Conservation (phyloP, 2,329 filamentous ascomycete genomes). For the Penicillium digitatum region DNA sequence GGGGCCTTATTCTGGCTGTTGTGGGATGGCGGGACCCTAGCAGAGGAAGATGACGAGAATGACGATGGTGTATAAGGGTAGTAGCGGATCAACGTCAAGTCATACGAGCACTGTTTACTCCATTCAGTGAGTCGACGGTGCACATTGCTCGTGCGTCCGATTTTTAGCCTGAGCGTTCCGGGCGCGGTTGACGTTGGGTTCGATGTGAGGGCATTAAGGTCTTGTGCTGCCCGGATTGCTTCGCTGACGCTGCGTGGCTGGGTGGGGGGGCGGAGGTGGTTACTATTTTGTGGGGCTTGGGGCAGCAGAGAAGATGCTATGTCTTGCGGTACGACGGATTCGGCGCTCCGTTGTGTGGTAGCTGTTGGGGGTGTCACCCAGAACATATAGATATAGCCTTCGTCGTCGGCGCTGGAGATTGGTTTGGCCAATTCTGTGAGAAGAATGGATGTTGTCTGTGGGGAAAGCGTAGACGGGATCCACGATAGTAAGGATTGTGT, state of each 20-base stretch:
- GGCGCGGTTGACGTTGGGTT: slow-evolving; percentile 32
- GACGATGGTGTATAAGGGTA: slow-evolving; percentile 66
- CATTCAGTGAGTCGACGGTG: slow-evolving; percentile 88
- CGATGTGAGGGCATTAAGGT: slow-evolving; percentile 30
- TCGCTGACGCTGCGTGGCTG: slow-evolving; percentile 35
- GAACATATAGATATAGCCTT: slow-evolving; percentile 98
- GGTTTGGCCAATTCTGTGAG: slow-evolving; percentile 73
- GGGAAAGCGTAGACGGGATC: slow-evolving; percentile 65
- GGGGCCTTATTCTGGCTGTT: background rate
- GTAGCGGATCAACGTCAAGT: slow-evolving; percentile 80
- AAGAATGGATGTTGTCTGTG: slow-evolving; percentile 65
- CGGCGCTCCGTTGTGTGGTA: slow-evolving; percentile 1
- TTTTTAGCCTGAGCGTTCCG: slow-evolving; percentile 64
- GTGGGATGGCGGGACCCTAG: slow-evolving; percentile 1
- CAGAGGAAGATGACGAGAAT: slow-evolving; percentile 19
- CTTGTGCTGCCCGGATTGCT: slow-evolving; percentile 37
- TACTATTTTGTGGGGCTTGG: slow-evolving; percentile 30
- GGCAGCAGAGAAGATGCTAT: slow-evolving; percentile 59
- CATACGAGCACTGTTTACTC: slow-evolving; percentile 87
- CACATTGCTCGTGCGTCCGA: slow-evolving; percentile 71
- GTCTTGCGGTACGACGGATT: slow-evolving; percentile 50
- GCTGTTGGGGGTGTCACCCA: slow-evolving; percentile 74
- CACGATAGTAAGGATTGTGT: slow-evolving; percentile 56
- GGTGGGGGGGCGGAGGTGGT: slow-evolving; percentile 17
- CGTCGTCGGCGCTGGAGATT: slow-evolving; percentile 68